phyloP scores from a whole-genome alignment of 2,329 filamentous ascomycete species.

The Myriosclerotinia curreyana region DNA sequence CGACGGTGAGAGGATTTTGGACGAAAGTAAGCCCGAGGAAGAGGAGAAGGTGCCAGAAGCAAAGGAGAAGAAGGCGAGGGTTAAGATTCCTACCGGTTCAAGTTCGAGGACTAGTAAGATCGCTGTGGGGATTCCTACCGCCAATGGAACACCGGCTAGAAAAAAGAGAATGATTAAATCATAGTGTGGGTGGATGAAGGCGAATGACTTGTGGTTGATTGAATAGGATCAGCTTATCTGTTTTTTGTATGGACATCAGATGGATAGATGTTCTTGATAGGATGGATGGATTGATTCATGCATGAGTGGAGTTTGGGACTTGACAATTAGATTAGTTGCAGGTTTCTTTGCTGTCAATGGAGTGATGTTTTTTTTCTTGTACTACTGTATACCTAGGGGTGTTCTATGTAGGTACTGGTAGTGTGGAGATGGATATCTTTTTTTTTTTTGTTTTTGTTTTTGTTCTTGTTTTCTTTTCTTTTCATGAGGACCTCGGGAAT shows the following conservation, averaged over 20 bases:
- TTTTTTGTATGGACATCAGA: neutral
- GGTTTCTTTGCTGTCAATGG: neutral
- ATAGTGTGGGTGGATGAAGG: too few relatives aligned
- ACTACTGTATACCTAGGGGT: slow-evolving; percentile 14
- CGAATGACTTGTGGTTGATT: neutral
- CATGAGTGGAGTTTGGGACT: slow-evolving; percentile 1
- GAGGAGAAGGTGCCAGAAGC: slow-evolving; percentile 30
- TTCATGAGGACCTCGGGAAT: neutral
- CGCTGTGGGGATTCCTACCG: slow-evolving; percentile 33
- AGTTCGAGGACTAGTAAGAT: slow-evolving; percentile 31
- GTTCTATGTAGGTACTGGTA: neutral
- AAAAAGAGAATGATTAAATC: slow-evolving; percentile 31
- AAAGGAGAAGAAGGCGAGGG: slow-evolving; percentile 31
- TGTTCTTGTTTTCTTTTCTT: slow-evolving; percentile 2
- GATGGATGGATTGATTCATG: neutral
- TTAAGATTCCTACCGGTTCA: slow-evolving; percentile 28
- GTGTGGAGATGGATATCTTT: too few relatives aligned
- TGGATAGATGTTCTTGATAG: neutral
- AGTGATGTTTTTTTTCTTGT: neutral
- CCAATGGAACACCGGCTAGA: slow-evolving; percentile 38
- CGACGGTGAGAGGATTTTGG: slow-evolving; percentile 14
- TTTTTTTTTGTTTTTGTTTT: too few relatives aligned
- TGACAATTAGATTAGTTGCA: neutral
- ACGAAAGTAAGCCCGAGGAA: slow-evolving; percentile 30
- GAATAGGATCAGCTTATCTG: neutral